Evolutionary conservation across 352 stramenopile genomes (phyloP).

Genomic region (Phytophthora pinifolia): DNA sequence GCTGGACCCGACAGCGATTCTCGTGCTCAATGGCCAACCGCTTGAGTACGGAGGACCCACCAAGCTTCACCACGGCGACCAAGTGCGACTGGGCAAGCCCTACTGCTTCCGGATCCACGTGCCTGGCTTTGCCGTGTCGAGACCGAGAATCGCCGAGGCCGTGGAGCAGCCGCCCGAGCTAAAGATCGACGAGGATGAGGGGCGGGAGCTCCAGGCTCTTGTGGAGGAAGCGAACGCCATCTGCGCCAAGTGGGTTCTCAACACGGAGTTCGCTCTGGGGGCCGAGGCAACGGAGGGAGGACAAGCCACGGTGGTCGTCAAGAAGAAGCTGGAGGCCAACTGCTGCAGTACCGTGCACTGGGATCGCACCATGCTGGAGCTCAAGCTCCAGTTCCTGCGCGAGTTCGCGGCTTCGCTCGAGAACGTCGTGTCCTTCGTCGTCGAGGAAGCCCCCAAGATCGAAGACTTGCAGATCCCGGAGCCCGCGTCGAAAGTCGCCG

Average conservation of each 20-base stretch:
- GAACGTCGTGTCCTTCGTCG: slow-evolving; percentile 24
- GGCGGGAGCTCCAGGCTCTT: slow-evolving; percentile 25
- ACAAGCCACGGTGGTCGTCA: slow-evolving; percentile 34
- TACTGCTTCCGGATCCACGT: slow-evolving; percentile 52
- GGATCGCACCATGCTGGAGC: slow-evolving; percentile 41
- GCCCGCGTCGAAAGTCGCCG: slow-evolving; percentile 14
- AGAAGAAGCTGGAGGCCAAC: slow-evolving; percentile 45
- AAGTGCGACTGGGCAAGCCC: slow-evolving; percentile 40
- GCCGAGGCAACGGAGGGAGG: background rate
- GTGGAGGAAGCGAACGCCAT: slow-evolving; percentile 65
- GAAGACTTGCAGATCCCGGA: slow-evolving; percentile 23
- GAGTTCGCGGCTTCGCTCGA: slow-evolving; percentile 49
- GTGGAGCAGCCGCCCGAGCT: slow-evolving; percentile 29
- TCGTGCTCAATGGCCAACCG: slow-evolving; percentile 41
- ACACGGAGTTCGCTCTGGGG: slow-evolving; percentile 46
- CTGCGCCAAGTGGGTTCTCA: slow-evolving; percentile 51
- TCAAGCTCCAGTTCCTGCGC: slow-evolving; percentile 49
- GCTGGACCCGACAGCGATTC: slow-evolving; percentile 31
- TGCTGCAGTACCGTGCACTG: slow-evolving; percentile 49
- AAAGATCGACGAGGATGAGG: slow-evolving; percentile 23
- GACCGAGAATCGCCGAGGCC: slow-evolving; percentile 27
- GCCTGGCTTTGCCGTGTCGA: slow-evolving; percentile 16
- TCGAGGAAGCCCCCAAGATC: slow-evolving; percentile 15
- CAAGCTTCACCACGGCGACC: slow-evolving; percentile 50
- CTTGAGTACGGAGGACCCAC: slow-evolving; percentile 19